These are phyloP conservation scores for Annulohypoxylon truncatum DNA, from an alignment of 2,329 filamentous ascomycete species.

Conservation along the genomic window DNA sequence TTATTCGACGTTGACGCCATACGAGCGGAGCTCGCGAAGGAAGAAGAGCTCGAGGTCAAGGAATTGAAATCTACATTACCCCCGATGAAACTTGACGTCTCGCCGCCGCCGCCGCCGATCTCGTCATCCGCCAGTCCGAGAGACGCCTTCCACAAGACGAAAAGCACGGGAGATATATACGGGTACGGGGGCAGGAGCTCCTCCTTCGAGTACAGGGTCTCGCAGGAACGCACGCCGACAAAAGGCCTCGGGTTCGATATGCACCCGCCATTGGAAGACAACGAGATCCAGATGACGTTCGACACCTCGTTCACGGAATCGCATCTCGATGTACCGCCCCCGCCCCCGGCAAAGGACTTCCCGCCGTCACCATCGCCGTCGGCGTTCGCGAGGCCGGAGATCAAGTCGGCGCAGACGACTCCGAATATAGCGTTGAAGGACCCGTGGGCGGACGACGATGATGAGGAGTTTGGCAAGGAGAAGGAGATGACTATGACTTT, in stretches of 20 bases:
- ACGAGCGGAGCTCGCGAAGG: conserved; percentile 81
- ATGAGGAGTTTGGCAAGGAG: conserved; percentile 74
- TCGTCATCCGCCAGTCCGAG: conserved; percentile 48
- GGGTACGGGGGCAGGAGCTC: conserved; percentile 18
- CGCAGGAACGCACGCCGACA: conserved; percentile 46
- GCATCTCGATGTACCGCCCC: conserved; percentile 27
- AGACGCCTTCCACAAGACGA: conserved; percentile 57
- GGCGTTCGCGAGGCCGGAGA: conserved; percentile 53
- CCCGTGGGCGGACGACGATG: conserved; percentile 75
- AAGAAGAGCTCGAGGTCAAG: conserved; percentile 71
- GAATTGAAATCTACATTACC: conserved; percentile 90
- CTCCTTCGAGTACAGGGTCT: conserved; percentile 41
- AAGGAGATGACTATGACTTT: conserved; percentile 86
- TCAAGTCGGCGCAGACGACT: conserved; percentile 60
- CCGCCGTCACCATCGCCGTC: conserved; percentile 12
- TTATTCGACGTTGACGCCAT: conserved; percentile 98
- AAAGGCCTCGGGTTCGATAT: conserved; percentile 29
- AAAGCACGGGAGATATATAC: conserved; percentile 57
- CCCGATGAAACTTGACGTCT: conserved; percentile 82
- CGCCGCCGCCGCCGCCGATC: conserved; percentile 47
- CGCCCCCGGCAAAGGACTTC: conserved; percentile 48
- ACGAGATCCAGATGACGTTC: conserved; percentile 77
- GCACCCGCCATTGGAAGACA: conserved; percentile 46
- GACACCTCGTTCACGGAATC: conserved; percentile 69
- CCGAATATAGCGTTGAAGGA: conserved; percentile 65